Percentiles rank a stretch among this genome's conserved stretches.
Evolutionary conservation across 495 filamentous ascomycete genomes (phyloP).

Genomic region (Aspergillus asperescens): DNA sequence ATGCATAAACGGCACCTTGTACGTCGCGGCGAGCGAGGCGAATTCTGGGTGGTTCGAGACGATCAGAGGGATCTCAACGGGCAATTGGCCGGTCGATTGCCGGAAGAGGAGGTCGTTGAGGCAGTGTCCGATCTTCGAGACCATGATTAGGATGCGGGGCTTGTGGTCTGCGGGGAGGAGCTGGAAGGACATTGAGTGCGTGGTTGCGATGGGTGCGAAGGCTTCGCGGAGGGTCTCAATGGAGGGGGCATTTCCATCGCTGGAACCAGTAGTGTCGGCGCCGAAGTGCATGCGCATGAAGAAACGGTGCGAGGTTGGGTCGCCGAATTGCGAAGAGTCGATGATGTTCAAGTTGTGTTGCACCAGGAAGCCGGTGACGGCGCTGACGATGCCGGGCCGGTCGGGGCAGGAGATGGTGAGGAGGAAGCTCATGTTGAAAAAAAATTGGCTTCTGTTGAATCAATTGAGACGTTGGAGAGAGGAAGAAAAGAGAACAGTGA

Average conservation of each 20-base stretch:
- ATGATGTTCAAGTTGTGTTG: conserved; percentile 63
- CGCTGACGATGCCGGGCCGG: conserved; percentile 69
- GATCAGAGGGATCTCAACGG: conserved; percentile 60
- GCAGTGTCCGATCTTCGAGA: conserved; percentile 76
- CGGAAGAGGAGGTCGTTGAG: conserved; percentile 77
- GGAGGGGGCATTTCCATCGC: conserved; percentile 23
- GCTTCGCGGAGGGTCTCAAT: conserved; percentile 37
- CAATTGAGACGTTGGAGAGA: conserved; percentile 1
- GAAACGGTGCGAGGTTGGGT: conserved; percentile 59
- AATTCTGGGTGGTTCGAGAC: conserved; percentile 74
- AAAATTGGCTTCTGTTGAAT: conserved; percentile 29
- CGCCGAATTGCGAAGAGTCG: conserved; percentile 69
- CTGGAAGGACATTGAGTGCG: conserved; percentile 57
- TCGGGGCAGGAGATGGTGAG: conserved; percentile 72
- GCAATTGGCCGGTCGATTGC: conserved; percentile 50
- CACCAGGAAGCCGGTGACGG: conserved; percentile 66
- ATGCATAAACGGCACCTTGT: conserved; percentile 68
- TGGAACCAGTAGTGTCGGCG: conserved; percentile 37
- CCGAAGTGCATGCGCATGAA: conserved; percentile 73
- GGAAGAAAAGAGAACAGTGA: background rate
- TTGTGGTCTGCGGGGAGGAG: conserved; percentile 57
- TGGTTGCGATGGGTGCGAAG: conserved; percentile 51
- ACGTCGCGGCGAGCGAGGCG: conserved; percentile 57
- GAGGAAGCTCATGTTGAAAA: conserved; percentile 53
- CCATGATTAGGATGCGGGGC: conserved; percentile 70